Evolutionary conservation across 371 early-diverging fungal genomes (phyloP).

Genomic region (Batkoa obscura): DNA sequence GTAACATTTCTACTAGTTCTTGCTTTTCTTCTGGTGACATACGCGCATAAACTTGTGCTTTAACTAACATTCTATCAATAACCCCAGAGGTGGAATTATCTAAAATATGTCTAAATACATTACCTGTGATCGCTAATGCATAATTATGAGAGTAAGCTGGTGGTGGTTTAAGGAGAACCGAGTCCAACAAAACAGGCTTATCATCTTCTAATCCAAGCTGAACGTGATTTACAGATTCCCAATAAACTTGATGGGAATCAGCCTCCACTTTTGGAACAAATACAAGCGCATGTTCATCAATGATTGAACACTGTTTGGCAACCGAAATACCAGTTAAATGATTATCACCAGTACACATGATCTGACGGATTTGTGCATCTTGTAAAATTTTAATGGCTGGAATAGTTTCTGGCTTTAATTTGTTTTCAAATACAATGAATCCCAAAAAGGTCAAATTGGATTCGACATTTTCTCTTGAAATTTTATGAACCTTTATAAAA

Average conservation of each 20-base stretch:
- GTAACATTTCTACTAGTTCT: conserved; percentile 72
- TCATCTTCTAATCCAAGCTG: neutral
- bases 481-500: conserved; percentile 57
- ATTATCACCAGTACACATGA: conserved; percentile 99
- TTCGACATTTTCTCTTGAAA: conserved; percentile 77
- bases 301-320: conserved; percentile 70
- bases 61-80: conserved; percentile 21
- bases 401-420: conserved; percentile 76
- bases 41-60: conserved; percentile 86
- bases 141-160: conserved; percentile 16
- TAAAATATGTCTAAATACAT: conserved; percentile 11
- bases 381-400: conserved; percentile 66
- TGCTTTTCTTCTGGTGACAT: conserved; percentile 99
- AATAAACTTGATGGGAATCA: neutral
- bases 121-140: conserved; percentile 80
- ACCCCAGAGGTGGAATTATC: neutral
- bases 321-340: conserved; percentile 96
- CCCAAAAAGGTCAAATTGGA: conserved; percentile 74
- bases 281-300: conserved; percentile 29
- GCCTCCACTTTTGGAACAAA: conserved; percentile 17
- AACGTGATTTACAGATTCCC: conserved; percentile 1
- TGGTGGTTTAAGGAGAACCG: neutral
- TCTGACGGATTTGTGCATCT: conserved; percentile 70
- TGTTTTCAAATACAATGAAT: conserved; percentile 97
- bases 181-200: neutral